These are phyloP conservation scores for Phytophthora constricta DNA, from an alignment of 352 stramenopile genomes.

Conservation along the genomic window DNA sequence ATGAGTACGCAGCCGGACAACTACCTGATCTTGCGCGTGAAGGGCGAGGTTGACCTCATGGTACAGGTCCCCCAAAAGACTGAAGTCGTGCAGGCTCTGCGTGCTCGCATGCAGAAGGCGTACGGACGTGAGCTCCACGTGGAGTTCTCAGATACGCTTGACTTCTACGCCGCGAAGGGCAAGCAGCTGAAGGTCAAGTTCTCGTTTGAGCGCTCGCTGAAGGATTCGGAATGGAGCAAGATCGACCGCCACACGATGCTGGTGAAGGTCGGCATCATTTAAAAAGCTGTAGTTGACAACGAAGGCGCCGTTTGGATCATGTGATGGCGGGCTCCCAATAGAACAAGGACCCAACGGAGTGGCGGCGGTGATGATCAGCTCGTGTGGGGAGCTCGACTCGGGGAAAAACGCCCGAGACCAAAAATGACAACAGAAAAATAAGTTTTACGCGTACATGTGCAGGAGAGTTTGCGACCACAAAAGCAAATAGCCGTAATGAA, in stretches of 20 bases:
- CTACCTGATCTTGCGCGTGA: constrained; percentile 80
- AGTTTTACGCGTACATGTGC: constrained; percentile 28
- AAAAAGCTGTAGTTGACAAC: too few relatives aligned
- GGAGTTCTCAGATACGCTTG: constrained; percentile 69
- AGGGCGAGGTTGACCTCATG: constrained; percentile 79
- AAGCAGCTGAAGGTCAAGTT: constrained; percentile 78
- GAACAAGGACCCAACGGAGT: background rate
- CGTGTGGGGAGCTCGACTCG: constrained; percentile 14
- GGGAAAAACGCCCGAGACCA: constrained; percentile 9
- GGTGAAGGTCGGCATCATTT: constrained; percentile 76
- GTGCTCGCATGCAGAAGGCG: constrained; percentile 64
- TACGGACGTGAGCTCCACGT: constrained; percentile 67
- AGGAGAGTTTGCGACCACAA: constrained; percentile 27
- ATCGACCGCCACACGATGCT: constrained; percentile 77
- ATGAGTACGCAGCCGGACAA: constrained; percentile 86
- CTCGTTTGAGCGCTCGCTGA: constrained; percentile 64
- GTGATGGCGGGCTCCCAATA: constrained; percentile 13
- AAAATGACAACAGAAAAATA: constrained; percentile 18
- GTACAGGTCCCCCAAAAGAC: constrained; percentile 80
- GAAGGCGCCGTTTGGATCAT: too few relatives aligned
- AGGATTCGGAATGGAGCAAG: constrained; percentile 69
- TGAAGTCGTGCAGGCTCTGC: constrained; percentile 78
- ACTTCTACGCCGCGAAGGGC: constrained; percentile 77
- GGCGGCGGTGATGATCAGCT: constrained; percentile 7
- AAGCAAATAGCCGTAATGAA: too few relatives aligned